These are phyloP conservation scores for Vanilla planifolia DNA, from an alignment of 106 monocot genomes.

Conservation along the genomic window DNA sequence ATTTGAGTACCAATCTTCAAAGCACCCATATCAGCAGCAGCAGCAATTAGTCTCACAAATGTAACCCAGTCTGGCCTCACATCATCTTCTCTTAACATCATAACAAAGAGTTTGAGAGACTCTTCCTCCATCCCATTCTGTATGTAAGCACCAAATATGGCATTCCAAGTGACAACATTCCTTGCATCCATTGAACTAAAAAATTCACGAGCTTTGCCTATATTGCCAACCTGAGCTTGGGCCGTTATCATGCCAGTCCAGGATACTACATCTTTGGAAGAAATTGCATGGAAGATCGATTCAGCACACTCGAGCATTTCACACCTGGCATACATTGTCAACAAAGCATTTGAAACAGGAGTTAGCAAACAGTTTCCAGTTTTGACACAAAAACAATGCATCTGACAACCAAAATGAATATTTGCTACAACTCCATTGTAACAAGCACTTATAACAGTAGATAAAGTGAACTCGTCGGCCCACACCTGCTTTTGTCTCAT, in stretches of 20 bases:
- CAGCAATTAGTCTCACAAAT: conserved; percentile 55
- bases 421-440: conserved; percentile 25
- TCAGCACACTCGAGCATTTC: conserved; percentile 44
- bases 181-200: conserved; percentile 58
- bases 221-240: conserved; percentile 61
- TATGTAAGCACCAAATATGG: conserved; percentile 58
- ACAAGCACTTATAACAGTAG: conserved; percentile 63
- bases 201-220: conserved; percentile 37
- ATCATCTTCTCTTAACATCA: conserved; percentile 50
- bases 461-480: conserved; percentile 57
- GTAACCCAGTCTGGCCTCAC: conserved; percentile 84
- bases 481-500: conserved; percentile 46
- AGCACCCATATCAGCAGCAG: conserved; percentile 59
- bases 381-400: conserved; percentile 54
- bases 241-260: conserved; percentile 91
- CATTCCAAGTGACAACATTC: conserved; percentile 87
- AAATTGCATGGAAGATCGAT: conserved; percentile 58
- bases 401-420: conserved; percentile 38
- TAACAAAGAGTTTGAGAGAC: conserved; percentile 53
- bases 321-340: conserved; percentile 70
- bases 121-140: conserved; percentile 61
- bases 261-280: conserved; percentile 64
- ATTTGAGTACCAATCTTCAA: conserved; percentile 59
- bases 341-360: conserved; percentile 78
- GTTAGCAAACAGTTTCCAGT: conserved; percentile 33